Evolutionary conservation across 768 basidiomycete species (phyloP).

Genomic region (Baorangia bicolor): DNA sequence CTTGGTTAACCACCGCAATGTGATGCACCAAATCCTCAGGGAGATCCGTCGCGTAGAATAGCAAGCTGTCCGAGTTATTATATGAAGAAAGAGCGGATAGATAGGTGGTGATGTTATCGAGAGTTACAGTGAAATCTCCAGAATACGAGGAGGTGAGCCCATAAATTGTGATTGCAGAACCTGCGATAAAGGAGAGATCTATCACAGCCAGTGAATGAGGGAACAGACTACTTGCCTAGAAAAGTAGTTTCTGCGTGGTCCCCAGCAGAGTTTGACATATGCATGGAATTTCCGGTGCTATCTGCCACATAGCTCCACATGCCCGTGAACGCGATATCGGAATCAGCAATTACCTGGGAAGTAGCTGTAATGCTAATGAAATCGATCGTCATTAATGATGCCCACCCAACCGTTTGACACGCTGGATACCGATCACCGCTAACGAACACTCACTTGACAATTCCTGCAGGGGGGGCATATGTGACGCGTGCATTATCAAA

Average conservation of each 20-base stretch:
- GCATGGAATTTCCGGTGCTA: slow-evolving; percentile 28
- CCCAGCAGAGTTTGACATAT: slow-evolving; percentile 40
- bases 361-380: slow-evolving; percentile 35
- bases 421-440: slow-evolving; percentile 3
- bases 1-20: slow-evolving; percentile 56
- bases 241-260: slow-evolving; percentile 47
- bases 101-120: slow-evolving; percentile 48
- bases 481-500: slow-evolving; percentile 60
- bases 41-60: slow-evolving; percentile 65
- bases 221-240: slow-evolving; percentile 40
- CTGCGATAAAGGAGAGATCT: slow-evolving; percentile 34
- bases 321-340: slow-evolving; percentile 50
- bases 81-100: slow-evolving; percentile 56
- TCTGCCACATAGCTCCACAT: slow-evolving; percentile 49
- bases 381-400: slow-evolving; percentile 24
- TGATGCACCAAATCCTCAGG: slow-evolving; percentile 48
- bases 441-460: slow-evolving; percentile 35
- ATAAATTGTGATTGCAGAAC: slow-evolving; percentile 57
- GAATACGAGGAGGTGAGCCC: slow-evolving; percentile 59
- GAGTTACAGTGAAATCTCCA: slow-evolving; percentile 58
- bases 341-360: slow-evolving; percentile 42
- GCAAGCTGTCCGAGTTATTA: slow-evolving; percentile 47
- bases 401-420: background rate
- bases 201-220: background rate
- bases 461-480: slow-evolving; percentile 33